Conservation (phyloP, 768 basidiomycete species). For the Mrakia blollopis region DNA sequence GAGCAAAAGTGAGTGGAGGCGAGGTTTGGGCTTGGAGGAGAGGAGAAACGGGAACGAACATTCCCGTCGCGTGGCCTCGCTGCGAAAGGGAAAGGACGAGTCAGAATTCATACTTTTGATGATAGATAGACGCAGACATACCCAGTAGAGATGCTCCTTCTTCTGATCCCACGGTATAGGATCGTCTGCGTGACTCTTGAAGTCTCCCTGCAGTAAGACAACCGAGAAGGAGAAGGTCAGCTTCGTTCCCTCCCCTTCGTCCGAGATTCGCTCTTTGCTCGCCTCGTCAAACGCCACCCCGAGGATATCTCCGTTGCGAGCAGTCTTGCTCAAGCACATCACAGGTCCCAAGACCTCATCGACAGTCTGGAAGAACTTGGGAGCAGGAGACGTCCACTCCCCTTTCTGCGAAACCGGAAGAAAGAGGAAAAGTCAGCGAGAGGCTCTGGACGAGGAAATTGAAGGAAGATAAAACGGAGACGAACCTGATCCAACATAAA, state of each 20-base stretch:
- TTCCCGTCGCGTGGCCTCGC: constrained; percentile 27
- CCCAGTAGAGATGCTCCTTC: constrained; percentile 29
- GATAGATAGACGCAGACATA: neutral
- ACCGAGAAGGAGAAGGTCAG: neutral
- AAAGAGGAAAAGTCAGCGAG: too few relatives aligned
- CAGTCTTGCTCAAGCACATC: constrained; percentile 25
- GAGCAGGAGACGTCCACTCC: constrained; percentile 16
- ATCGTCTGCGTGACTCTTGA: constrained; percentile 9
- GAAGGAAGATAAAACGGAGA: too few relatives aligned
- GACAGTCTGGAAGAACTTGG: constrained; percentile 9
- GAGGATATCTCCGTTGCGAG: constrained; percentile 21
- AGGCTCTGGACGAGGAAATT: too few relatives aligned
- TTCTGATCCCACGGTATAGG: constrained; percentile 2
- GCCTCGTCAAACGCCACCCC: constrained; percentile 29
- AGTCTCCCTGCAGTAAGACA: constrained; percentile 3
- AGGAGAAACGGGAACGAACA: neutral
- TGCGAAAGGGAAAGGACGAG: neutral
- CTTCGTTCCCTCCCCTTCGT: neutral
- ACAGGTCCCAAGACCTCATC: constrained; percentile 8
- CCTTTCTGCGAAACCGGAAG: constrained; percentile 12
- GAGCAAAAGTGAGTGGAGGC: neutral
- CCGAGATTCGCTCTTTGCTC: neutral
- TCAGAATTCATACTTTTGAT: neutral
- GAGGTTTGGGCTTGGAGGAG: neutral
- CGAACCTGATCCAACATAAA: constrained; percentile 1